A percentile compares a stretch with the other conserved stretches of the same genome.
These are phyloP conservation scores for Diaporthe amygdali DNA, from an alignment of 2,329 filamentous ascomycete species.

Conservation along the genomic window DNA sequence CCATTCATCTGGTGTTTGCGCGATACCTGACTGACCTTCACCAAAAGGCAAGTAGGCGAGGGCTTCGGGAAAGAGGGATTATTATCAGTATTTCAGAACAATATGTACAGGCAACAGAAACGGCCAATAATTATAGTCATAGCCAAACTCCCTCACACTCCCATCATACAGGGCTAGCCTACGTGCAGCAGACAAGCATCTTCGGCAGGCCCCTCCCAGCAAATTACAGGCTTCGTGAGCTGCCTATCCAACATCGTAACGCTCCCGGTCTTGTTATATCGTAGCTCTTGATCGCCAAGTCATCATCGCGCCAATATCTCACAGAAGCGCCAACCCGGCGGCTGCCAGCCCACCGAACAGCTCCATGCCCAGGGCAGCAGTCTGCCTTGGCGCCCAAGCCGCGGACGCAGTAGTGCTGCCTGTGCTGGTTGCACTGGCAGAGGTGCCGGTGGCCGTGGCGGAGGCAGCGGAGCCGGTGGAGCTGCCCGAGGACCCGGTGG, in stretches of 20 bases:
- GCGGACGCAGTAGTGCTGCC: not conserved
- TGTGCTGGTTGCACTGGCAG: conserved; percentile 11
- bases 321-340: conserved; percentile 21
- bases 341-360: conserved; percentile 24
- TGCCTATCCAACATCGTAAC: not conserved
- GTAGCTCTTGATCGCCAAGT: not conserved
- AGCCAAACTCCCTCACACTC: not conserved
- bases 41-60: too few relatives aligned
- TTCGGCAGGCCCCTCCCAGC: not conserved
- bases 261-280: not conserved
- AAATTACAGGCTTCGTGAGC: not conserved
- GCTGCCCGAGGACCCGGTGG: conserved; percentile 22
- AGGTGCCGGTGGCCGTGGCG: conserved; percentile 23
- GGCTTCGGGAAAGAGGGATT: not conserved
- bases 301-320: not conserved
- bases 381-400: conserved; percentile 22
- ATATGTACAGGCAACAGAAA: not conserved
- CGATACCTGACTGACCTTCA: too few relatives aligned
- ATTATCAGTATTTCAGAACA: not conserved
- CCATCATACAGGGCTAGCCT: not conserved
- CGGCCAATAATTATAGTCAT: not conserved
- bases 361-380: conserved; percentile 21
- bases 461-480: conserved; percentile 24
- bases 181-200: not conserved
- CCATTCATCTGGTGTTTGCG: not conserved